Conservation (phyloP, 2,329 filamentous ascomycete species). For the Claviceps sp. region DNA sequence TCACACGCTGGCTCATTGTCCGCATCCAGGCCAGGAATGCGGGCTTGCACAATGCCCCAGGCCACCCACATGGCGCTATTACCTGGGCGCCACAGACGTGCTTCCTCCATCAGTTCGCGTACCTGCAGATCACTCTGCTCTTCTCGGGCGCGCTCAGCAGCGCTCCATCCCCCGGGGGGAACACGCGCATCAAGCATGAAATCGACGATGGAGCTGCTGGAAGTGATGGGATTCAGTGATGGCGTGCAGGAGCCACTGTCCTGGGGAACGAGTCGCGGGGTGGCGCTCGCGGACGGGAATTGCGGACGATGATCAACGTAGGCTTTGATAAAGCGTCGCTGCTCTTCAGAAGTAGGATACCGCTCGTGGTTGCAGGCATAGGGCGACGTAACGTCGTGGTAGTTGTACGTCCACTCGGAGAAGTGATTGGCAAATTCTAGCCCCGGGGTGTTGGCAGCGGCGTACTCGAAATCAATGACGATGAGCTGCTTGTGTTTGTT, state of each 20-base stretch:
- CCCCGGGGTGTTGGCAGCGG: conserved; percentile 73
- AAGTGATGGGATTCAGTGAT: conserved; percentile 21
- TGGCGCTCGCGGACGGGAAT: conserved; percentile 40
- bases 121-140: conserved; percentile 55
- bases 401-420: conserved; percentile 97
- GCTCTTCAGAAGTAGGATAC: conserved; percentile 72
- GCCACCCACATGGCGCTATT: conserved; percentile 87
- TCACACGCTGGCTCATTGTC: conserved; percentile 23
- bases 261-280: conserved; percentile 33
- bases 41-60: conserved; percentile 94
- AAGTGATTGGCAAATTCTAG: conserved; percentile 97
- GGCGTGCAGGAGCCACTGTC: conserved; percentile 27
- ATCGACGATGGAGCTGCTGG: conserved; percentile 42
- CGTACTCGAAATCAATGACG: conserved; percentile 97
- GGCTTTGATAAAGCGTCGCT: conserved; percentile 69
- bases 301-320: conserved; percentile 74
- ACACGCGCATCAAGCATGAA: conserved; percentile 75
- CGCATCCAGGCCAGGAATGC: conserved; percentile 56
- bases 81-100: conserved; percentile 71
- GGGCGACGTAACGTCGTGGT: conserved; percentile 57
- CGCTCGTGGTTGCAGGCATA: conserved; percentile 52
- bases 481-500: conserved; percentile 94
- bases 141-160: conserved; percentile 44
- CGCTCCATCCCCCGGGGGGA: conserved; percentile 37
- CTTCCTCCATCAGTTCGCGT: conserved; percentile 60